Percentiles rank a stretch among this genome's conserved stretches.
phyloP scores from a whole-genome alignment of 176 grass and related monocot genomes.

The Ensete ventricosum region DNA sequence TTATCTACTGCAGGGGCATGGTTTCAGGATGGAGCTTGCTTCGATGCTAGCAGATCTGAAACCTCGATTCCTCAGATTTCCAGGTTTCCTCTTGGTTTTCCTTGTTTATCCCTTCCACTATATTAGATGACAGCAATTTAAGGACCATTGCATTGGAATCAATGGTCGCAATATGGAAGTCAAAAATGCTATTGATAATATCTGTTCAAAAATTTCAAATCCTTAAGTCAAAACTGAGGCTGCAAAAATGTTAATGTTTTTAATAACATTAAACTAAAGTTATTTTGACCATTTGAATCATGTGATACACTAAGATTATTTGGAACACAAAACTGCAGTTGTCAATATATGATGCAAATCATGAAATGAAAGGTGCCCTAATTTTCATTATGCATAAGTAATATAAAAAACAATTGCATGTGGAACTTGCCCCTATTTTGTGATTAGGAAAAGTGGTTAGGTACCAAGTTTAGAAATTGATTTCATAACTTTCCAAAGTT shows the following conservation, averaged over 20 bases:
- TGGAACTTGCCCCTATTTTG: no score
- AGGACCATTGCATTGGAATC: neutral
- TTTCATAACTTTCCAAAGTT: no score
- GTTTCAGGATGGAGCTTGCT: conserved; percentile 65
- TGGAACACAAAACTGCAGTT: neutral
- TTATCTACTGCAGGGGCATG: conserved; percentile 48
- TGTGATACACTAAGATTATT: neutral
- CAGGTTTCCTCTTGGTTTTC: conserved; percentile 41
- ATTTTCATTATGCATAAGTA: neutral
- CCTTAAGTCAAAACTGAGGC: neutral
- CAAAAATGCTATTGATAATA: neutral
- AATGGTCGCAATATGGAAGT: neutral
- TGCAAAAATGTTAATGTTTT: neutral
- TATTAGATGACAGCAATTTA: neutral
- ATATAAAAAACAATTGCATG: neutral
- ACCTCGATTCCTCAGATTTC: conserved; percentile 80
- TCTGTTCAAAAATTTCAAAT: neutral
- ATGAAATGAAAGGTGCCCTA: neutral
- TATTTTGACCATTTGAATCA: neutral
- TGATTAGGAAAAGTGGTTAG: no score
- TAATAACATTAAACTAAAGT: neutral
- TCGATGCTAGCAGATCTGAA: conserved; percentile 77
- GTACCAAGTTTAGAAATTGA: no score
- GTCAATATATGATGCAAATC: neutral
- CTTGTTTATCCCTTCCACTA: conserved; percentile 9